Percentiles rank a stretch among this genome's conserved stretches.
Evolutionary conservation across 2,329 filamentous ascomycete species (phyloP).

Genomic region (Diaporthe sp.): DNA sequence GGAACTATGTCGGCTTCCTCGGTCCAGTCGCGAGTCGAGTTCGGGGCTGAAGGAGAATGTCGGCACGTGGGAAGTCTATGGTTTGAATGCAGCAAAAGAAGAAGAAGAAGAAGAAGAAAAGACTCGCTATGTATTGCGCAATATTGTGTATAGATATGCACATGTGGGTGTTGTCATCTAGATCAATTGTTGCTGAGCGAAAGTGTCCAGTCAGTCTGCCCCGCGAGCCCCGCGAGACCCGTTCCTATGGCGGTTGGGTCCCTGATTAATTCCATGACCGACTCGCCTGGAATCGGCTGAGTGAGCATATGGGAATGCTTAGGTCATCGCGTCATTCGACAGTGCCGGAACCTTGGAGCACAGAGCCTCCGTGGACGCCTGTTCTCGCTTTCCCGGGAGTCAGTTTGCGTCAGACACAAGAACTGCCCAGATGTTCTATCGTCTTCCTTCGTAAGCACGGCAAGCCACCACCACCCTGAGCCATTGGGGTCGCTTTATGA

Average conservation of each 20-base stretch:
- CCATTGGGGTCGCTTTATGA: not conserved
- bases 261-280: not conserved
- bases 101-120: not conserved
- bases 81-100: not conserved
- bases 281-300: slow-evolving; percentile 17
- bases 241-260: not conserved
- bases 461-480: not conserved
- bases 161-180: not conserved
- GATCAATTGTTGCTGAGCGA: not conserved
- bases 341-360: not conserved
- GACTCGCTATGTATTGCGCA: slow-evolving; percentile 18
- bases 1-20: slow-evolving; percentile 18
- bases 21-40: slow-evolving; percentile 8
- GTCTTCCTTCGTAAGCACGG: not conserved
- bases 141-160: not conserved
- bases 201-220: not conserved
- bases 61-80: not conserved
- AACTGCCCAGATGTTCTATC: not conserved
- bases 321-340: slow-evolving; percentile 14
- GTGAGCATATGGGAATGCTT: slow-evolving; percentile 24
- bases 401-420: not conserved
- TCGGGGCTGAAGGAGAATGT: slow-evolving; percentile 8
- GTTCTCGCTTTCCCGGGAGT: not conserved
- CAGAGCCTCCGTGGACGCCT: not conserved
- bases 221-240: slow-evolving; percentile 19